Percentiles rank a stretch among this genome's conserved stretches.
Conservation (phyloP, 192 early-diverging fungal species). For the Coemansia sp. region DNA sequence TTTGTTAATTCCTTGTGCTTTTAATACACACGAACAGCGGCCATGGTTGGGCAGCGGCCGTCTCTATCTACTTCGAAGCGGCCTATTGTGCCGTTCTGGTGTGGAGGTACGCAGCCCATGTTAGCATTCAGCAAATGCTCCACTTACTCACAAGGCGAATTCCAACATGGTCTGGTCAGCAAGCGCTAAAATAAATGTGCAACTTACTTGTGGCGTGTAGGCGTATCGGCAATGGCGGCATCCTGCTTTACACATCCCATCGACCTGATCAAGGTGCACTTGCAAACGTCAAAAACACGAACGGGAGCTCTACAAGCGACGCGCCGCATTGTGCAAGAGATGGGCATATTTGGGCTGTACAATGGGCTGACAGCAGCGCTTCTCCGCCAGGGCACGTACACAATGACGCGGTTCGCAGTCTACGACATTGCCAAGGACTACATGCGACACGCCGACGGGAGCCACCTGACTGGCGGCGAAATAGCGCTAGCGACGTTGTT, state of each 20-base stretch:
- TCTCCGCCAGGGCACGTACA: constrained; percentile 75
- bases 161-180: neutral
- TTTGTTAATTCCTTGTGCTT: neutral
- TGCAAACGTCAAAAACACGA: constrained; percentile 70
- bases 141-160: neutral
- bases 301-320: constrained; percentile 37
- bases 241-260: constrained; percentile 74
- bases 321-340: constrained; percentile 71
- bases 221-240: constrained; percentile 51
- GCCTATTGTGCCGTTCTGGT: constrained; percentile 51
- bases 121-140: neutral
- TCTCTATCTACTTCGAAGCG: neutral
- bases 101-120: constrained; percentile 32
- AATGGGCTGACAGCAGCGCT: constrained; percentile 71
- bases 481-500: constrained; percentile 25
- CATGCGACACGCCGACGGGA: constrained; percentile 12
- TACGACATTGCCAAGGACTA: constrained; percentile 59
- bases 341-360: constrained; percentile 81
- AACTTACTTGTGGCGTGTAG: constrained; percentile 9
- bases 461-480: constrained; percentile 3
- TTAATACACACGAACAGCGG: neutral
- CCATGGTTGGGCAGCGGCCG: constrained; percentile 5
- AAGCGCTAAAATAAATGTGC: neutral
- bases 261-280: constrained; percentile 84
- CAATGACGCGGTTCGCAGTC: constrained; percentile 73